Evolutionary conservation across 2,329 filamentous ascomycete genomes (phyloP), one percentile per base, ranked within the genome.

Genomic region (Phialemoniopsis sp.): DNA sequence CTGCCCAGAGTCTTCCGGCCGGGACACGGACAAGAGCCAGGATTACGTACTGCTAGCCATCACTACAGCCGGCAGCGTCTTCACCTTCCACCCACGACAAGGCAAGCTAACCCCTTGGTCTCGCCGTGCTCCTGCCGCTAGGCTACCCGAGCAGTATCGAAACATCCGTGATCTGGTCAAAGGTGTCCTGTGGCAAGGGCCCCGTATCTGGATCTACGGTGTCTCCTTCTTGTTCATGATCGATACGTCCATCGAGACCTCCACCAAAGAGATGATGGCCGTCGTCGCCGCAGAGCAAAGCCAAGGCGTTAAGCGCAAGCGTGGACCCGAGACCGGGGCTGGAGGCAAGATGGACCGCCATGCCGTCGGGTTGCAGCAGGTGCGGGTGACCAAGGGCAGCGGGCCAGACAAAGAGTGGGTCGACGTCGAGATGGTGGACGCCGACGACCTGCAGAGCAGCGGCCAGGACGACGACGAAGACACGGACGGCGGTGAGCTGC

Each of bases 191-290:
- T 97, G 91, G 90, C 86, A 94, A 55, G 70, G 84, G 2, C 68
- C 70, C 19, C 78, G 91, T 13, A 64, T 91, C 8, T 97, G 91
- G 89, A 66, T 97, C 15, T 96, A 95, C 54, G 90, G 91, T 7
- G 78, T 80, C 31, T 82, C 78, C 2, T 97, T 89, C 75, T 63
- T 98, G 17, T 89, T 87, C 66, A 97, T 97, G 90, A 79, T 98
- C 44, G 89, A 97, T 58, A 67, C 95, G 21, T 77, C 78, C 15
- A 76, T 77, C 52, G 85, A 95, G 58, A 73, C 93, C 36, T 58
- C 65, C 1, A 57, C 60, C 4, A 61, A 59, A 17, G 55, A 51
- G 18, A 55, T 56, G n/a, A 51, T 55, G 29, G 46, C 54, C 1
- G 42, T 49, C 1, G 45, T 48, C 2, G 48, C 46, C 2, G 52